phyloP scores from a whole-genome alignment of 2,329 filamentous ascomycete genomes.

The Hirsutella rhossiliensis region DNA sequence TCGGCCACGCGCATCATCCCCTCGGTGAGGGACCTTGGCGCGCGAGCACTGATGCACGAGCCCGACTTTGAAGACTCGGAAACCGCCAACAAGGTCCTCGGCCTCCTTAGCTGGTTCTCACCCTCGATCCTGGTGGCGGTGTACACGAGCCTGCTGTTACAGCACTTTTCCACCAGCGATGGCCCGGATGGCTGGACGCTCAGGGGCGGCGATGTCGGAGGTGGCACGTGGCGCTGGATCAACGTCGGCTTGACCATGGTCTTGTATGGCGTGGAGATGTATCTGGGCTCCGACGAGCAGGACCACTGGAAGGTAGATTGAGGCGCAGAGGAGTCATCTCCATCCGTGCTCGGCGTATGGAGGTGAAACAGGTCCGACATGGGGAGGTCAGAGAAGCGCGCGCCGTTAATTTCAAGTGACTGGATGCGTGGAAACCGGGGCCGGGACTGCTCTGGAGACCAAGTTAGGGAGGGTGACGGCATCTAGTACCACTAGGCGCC shows the following conservation, averaged over 20 bases:
- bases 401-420: too few relatives aligned
- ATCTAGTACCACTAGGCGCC: too few relatives aligned
- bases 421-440: too few relatives aligned
- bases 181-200: conserved; percentile 70
- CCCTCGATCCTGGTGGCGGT: conserved; percentile 91
- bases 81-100: conserved; percentile 66
- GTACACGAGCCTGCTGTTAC: conserved; percentile 89
- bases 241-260: conserved; percentile 84
- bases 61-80: conserved; percentile 78
- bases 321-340: conserved; percentile 14
- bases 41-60: conserved; percentile 70
- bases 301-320: conserved; percentile 95
- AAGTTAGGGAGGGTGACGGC: too few relatives aligned
- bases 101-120: conserved; percentile 84
- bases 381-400: not conserved
- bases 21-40: conserved; percentile 77
- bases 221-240: conserved; percentile 86
- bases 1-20: conserved; percentile 93
- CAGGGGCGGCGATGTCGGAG: conserved; percentile 65
- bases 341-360: not conserved
- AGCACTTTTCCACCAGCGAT: conserved; percentile 78
- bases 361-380: not conserved
- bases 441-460: too few relatives aligned
- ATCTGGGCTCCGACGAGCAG: conserved; percentile 71
- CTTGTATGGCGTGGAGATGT: conserved; percentile 82